Evolutionary conservation across 768 basidiomycete species (phyloP).

Genomic region (Mycena alexandri): DNA sequence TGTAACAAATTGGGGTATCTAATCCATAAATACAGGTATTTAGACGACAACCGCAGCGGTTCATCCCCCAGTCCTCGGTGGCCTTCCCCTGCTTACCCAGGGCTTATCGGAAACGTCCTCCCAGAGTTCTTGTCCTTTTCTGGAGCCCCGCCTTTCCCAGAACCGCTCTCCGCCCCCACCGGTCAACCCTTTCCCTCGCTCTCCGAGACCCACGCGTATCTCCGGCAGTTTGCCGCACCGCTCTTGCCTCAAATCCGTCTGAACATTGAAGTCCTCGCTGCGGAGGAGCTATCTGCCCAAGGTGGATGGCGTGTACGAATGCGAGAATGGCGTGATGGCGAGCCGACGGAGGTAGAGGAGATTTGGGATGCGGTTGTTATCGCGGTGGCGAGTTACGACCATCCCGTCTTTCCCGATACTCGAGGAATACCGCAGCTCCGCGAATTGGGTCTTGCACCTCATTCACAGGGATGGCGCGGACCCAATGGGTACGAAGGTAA

Average conservation of each 20-base stretch:
- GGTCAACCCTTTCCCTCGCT: conserved; percentile 58
- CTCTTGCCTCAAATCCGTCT: conserved; percentile 52
- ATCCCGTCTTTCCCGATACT: conserved; percentile 57
- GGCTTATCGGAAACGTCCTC: conserved; percentile 63
- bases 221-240: conserved; percentile 51
- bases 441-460: conserved; percentile 50
- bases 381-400: conserved; percentile 60
- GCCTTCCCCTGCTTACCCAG: conserved; percentile 63
- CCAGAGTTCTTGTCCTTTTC: conserved; percentile 59
- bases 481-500: conserved; percentile 51
- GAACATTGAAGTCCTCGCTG: conserved; percentile 54
- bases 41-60: conserved; percentile 41
- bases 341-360: conserved; percentile 47
- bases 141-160: conserved; percentile 49
- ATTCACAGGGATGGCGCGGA: conserved; percentile 59
- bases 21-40: conserved; percentile 43
- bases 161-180: conserved; percentile 38
- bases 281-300: conserved; percentile 49
- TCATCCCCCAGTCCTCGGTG: conserved; percentile 47
- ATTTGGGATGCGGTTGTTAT: conserved; percentile 65
- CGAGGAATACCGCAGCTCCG: conserved; percentile 52
- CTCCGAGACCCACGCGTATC: conserved; percentile 53
- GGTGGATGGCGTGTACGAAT: conserved; percentile 56
- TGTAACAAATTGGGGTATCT: background rate
- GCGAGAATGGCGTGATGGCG: conserved; percentile 49